A percentile compares a stretch with the other conserved stretches of the same genome.
Evolutionary conservation across 495 filamentous ascomycete genomes (phyloP).

Genomic region (Xylaria longipes): DNA sequence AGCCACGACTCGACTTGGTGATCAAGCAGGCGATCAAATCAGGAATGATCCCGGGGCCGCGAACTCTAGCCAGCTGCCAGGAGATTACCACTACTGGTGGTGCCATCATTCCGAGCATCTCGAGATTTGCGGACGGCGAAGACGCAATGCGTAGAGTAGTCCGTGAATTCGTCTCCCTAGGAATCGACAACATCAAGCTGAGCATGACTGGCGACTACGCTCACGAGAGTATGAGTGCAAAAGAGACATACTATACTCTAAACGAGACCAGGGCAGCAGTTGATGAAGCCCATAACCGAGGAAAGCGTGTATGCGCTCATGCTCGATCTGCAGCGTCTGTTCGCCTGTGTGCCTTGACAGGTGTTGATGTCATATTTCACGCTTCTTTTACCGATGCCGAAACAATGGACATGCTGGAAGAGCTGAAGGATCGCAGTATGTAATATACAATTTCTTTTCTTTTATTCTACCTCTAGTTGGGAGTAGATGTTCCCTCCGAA

Average conservation of each 20-base stretch:
- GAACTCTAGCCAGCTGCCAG: slow-evolving; percentile 56
- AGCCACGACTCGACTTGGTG: slow-evolving; percentile 55
- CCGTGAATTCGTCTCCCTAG: slow-evolving; percentile 50
- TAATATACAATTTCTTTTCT: neutral
- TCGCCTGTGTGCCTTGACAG: slow-evolving; percentile 51
- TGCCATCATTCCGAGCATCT: slow-evolving; percentile 54
- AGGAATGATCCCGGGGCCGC: slow-evolving; percentile 59
- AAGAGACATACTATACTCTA: slow-evolving; percentile 57
- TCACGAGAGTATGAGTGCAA: slow-evolving; percentile 48
- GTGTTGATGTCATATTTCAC: slow-evolving; percentile 62
- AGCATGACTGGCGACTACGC: slow-evolving; percentile 59
- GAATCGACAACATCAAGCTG: slow-evolving; percentile 61
- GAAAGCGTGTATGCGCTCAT: slow-evolving; percentile 56
- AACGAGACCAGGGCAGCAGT: slow-evolving; percentile 59
- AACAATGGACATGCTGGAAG: slow-evolving; percentile 57
- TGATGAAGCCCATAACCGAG: slow-evolving; percentile 55
- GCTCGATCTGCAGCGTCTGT: slow-evolving; percentile 58
- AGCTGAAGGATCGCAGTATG: slow-evolving; percentile 39
- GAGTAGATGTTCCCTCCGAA: neutral
- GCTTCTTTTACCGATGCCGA: slow-evolving; percentile 57
- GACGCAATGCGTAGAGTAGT: slow-evolving; percentile 55
- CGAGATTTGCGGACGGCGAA: slow-evolving; percentile 54
- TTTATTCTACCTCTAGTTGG: neutral
- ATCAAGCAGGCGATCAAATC: slow-evolving; percentile 62
- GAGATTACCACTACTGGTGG: slow-evolving; percentile 56